phyloP scores from a whole-genome alignment of 768 basidiomycete genomes.

The Erythrobasidium yunnanense region DNA sequence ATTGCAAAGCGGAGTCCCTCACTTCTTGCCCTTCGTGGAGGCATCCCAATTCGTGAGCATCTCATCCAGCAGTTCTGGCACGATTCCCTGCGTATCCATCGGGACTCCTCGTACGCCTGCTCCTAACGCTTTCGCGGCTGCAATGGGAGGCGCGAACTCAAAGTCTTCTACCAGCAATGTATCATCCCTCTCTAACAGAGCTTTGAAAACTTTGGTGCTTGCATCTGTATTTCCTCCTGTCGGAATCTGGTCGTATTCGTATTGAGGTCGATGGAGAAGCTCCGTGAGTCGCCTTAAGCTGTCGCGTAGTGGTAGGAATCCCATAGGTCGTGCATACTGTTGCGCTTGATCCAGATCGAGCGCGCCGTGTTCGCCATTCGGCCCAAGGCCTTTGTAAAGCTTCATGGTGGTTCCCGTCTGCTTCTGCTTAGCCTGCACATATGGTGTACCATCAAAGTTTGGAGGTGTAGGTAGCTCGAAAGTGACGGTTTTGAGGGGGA shows the following conservation, averaged over 20 bases:
- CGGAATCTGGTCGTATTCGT: slow-evolving; percentile 15
- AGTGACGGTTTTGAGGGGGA: slow-evolving; percentile 2
- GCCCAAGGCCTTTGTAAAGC: slow-evolving; percentile 15
- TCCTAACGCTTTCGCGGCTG: slow-evolving; percentile 16
- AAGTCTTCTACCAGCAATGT: slow-evolving; percentile 52
- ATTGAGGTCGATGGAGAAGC: slow-evolving; percentile 3
- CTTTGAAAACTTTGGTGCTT: slow-evolving; percentile 52
- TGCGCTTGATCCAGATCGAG: slow-evolving; percentile 21
- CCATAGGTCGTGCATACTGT: slow-evolving; percentile 24
- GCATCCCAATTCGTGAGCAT: slow-evolving; percentile 58
- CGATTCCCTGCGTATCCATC: slow-evolving; percentile 58
- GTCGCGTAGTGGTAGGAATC: slow-evolving; percentile 14
- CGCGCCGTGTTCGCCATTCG: slow-evolving; percentile 11
- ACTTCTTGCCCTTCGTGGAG: slow-evolving; percentile 46
- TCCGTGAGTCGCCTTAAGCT: slow-evolving; percentile 2
- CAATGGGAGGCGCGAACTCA: slow-evolving; percentile 36
- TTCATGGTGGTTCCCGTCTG: slow-evolving; percentile 9
- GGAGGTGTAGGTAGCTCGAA: slow-evolving; percentile 20
- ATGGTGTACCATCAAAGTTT: slow-evolving; percentile 22
- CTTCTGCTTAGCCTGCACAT: not conserved
- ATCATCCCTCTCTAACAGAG: slow-evolving; percentile 57
- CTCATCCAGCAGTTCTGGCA: slow-evolving; percentile 51
- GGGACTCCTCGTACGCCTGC: slow-evolving; percentile 13
- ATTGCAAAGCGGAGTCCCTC: not conserved
- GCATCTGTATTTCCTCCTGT: slow-evolving; percentile 41